Evolutionary conservation across 164 flowering plant genomes (phyloP), one percentile per base, ranked within the genome.

Genomic region (Tinospora cordifolia): DNA sequence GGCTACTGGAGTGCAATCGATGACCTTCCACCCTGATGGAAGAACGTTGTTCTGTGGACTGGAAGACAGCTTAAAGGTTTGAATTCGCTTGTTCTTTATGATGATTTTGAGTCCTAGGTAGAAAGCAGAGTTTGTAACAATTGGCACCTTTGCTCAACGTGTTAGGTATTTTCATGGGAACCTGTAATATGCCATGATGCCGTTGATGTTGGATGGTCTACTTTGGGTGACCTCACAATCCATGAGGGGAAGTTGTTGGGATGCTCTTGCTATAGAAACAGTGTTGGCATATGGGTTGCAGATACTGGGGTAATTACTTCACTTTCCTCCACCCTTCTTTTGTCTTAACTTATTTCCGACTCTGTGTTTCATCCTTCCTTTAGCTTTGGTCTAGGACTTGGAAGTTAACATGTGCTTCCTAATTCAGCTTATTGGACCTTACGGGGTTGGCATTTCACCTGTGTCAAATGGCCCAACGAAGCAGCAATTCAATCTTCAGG

Each of bases 131-230:
- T 14, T 3, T 19, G 13, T 63, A 9, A 69, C 57, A 24, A 57
- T 41, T 17, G 21, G 25, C 39, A 8, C 36, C 44, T 13, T 67
- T 65, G 26, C 67, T 66, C 36, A 69, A 75, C 36, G n/a, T 8
- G 75, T 58, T 70, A 92, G 97, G 91, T 90, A 71, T 86, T 87
- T 73, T 88, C 96, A 68, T 92, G 97, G 97, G 97, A 92, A 78
- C 97, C 97, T 71, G 84, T 92, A 65, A 75, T 87, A 59, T 84
- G 90, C 71, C 97, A 90, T 79, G 93, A 90, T 77, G 59, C 87
- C 67, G 80, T 92, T 77, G 89, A 87, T 69, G 84, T 92, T 83
- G 96, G 92, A 68, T 92, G 96, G 97, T 87, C 96, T 70, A 85
- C 84, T 38, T 77, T 92, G 68, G 88, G 86, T 75, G 93, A 92